Percentiles rank a stretch among this genome's conserved stretches.
Conservation (phyloP, 129 eudicot species). For the Artemisia argyi region DNA sequence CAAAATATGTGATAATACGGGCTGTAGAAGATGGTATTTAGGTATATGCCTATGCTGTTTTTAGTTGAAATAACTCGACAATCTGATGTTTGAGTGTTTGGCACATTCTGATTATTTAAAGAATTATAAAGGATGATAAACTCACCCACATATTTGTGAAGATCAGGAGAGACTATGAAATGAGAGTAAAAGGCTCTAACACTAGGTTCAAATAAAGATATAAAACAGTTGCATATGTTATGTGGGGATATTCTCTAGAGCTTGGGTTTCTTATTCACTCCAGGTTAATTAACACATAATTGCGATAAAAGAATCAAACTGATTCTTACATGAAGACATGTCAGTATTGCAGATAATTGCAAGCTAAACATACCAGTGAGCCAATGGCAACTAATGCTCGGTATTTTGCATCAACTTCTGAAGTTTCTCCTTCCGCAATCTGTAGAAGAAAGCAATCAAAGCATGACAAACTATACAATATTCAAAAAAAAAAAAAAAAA, state of each 20-base stretch:
- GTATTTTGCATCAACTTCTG: constrained; percentile 74
- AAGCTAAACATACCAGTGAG: constrained; percentile 65
- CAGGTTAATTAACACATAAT: background rate
- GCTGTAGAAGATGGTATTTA: too few species aligned
- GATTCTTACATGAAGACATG: background rate
- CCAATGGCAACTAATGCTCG: constrained; percentile 96
- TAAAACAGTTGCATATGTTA: background rate
- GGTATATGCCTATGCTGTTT: background rate
- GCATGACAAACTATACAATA: background rate
- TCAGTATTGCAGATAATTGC: background rate
- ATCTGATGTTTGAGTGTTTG: too few species aligned
- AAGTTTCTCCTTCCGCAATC: constrained; percentile 82
- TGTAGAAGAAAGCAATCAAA: constrained; percentile 27
- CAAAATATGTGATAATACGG: too few species aligned
- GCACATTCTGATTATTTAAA: too few species aligned
- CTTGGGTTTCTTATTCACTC: background rate
- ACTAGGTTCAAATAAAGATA: too few species aligned
- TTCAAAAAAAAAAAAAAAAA: too few species aligned
- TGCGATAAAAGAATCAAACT: background rate
- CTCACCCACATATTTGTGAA: too few species aligned
- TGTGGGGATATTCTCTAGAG: background rate
- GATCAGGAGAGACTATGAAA: too few species aligned
- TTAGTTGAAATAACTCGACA: too few species aligned
- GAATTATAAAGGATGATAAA: too few species aligned
- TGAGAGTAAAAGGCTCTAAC: too few species aligned